Evolutionary conservation across 495 filamentous ascomycete genomes (phyloP).

Genomic region (Astrothelium macrocarpum): DNA sequence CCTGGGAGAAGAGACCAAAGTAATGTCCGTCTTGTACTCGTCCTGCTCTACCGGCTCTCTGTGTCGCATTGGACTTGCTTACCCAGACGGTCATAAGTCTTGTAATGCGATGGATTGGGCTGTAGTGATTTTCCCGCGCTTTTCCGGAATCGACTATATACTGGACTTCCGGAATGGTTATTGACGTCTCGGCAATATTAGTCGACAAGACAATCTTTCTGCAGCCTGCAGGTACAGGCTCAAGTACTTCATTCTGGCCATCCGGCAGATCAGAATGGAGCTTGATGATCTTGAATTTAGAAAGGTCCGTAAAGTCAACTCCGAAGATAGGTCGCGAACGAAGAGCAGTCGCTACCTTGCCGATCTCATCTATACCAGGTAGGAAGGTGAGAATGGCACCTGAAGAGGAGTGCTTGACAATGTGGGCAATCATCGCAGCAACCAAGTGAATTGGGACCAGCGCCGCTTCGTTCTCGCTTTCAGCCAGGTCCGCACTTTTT

Average conservation of each 20-base stretch:
- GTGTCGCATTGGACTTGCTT: conserved; percentile 45
- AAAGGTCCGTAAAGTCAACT: conserved; percentile 37
- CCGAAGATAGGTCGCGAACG: conserved; percentile 24
- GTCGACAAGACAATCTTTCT: conserved; percentile 50
- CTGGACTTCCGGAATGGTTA: conserved; percentile 51
- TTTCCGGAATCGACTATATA: conserved; percentile 50
- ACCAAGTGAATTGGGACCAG: conserved; percentile 42
- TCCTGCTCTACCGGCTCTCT: conserved; percentile 51
- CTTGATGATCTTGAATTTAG: conserved; percentile 38
- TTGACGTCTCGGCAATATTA: conserved; percentile 52
- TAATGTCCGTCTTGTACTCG: conserved; percentile 50
- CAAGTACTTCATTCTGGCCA: conserved; percentile 39
- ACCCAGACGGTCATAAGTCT: conserved; percentile 43
- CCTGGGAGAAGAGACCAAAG: conserved; percentile 44
- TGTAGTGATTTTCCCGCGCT: conserved; percentile 42
- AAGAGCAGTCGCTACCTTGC: conserved; percentile 32
- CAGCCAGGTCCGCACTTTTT: neutral
- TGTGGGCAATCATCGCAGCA: conserved; percentile 41
- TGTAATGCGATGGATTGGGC: conserved; percentile 37
- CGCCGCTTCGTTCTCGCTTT: conserved; percentile 36
- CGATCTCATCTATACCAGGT: conserved; percentile 46
- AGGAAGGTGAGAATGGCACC: conserved; percentile 52
- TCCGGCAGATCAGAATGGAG: conserved; percentile 43
- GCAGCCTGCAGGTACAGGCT: conserved; percentile 38
- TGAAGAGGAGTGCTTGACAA: conserved; percentile 38